Percentiles rank a stretch among this genome's conserved stretches.
These are phyloP conservation scores for Sclerotinia trifoliorum DNA, from an alignment of 2,329 filamentous ascomycete species.

Conservation along the genomic window DNA sequence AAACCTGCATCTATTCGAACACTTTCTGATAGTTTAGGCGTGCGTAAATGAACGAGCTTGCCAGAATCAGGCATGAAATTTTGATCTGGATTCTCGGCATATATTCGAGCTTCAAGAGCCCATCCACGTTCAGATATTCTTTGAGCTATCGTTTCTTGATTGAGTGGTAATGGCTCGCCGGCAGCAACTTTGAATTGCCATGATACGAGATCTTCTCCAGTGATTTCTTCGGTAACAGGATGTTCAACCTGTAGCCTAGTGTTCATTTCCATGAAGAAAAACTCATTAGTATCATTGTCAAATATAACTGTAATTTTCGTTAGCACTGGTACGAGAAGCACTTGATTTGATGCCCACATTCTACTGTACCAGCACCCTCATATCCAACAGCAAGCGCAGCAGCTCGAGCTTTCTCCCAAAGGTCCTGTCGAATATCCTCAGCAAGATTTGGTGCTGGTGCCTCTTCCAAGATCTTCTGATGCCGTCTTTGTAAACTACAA, in stretches of 20 bases:
- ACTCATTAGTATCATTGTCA: slow-evolving; percentile 76
- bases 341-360: slow-evolving; percentile 57
- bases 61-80: slow-evolving; percentile 96
- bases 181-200: slow-evolving; percentile 92
- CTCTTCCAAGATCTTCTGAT: slow-evolving; percentile 91
- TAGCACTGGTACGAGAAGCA: neutral
- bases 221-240: slow-evolving; percentile 82
- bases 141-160: slow-evolving; percentile 62
- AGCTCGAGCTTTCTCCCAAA: slow-evolving; percentile 66
- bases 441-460: slow-evolving; percentile 72
- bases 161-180: slow-evolving; percentile 64
- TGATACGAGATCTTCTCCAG: slow-evolving; percentile 76
- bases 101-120: slow-evolving; percentile 93
- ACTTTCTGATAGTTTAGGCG: slow-evolving; percentile 66
- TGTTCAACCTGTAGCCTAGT: slow-evolving; percentile 95
- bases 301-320: slow-evolving; percentile 65
- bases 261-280: slow-evolving; percentile 82
- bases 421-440: slow-evolving; percentile 55
- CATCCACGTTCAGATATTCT: slow-evolving; percentile 75
- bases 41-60: slow-evolving; percentile 76
- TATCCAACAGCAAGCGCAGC: slow-evolving; percentile 76
- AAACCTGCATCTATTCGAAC: slow-evolving; percentile 94
- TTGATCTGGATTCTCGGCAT: slow-evolving; percentile 88
- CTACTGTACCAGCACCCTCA: slow-evolving; percentile 84
- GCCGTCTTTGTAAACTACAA: slow-evolving; percentile 80